phyloP scores from a whole-genome alignment of 1,284 basidiomycete species.

The Paramarasmius palmivorus region DNA sequence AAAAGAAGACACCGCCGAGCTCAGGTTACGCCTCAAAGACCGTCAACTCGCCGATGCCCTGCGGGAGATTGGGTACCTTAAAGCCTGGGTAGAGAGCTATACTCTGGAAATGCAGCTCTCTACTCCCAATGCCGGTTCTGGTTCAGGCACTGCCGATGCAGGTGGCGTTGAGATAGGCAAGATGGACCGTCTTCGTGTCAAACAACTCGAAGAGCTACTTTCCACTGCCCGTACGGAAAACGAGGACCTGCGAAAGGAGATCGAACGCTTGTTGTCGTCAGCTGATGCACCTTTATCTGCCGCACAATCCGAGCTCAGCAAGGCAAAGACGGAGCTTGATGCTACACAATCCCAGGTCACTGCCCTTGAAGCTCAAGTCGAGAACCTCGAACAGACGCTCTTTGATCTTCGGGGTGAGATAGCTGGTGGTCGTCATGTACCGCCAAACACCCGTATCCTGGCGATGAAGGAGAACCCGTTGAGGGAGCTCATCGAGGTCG shows the following conservation, averaged over 20 bases:
- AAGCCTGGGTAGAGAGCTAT: background rate
- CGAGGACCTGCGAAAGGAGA: slow-evolving; percentile 41
- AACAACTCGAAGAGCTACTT: slow-evolving; percentile 60
- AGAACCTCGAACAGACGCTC: slow-evolving; percentile 67
- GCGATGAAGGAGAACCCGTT: slow-evolving; percentile 76
- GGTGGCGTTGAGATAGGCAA: slow-evolving; percentile 26
- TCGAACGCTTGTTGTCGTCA: slow-evolving; percentile 30
- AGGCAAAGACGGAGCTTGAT: slow-evolving; percentile 20
- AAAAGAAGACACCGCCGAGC: too few relatives aligned
- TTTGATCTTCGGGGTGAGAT: slow-evolving; percentile 77
- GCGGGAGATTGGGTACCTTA: too few relatives aligned
- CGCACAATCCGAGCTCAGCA: background rate
- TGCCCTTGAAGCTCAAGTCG: slow-evolving; percentile 52
- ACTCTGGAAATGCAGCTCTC: background rate
- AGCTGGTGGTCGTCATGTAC: slow-evolving; percentile 76
- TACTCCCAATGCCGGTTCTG: background rate
- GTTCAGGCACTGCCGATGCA: background rate
- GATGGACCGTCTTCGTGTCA: slow-evolving; percentile 41
- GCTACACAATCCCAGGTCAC: slow-evolving; percentile 43
- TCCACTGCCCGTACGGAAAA: slow-evolving; percentile 55
- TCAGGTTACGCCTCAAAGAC: too few relatives aligned
- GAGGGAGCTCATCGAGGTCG: slow-evolving; percentile 67
- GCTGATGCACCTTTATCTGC: slow-evolving; percentile 26
- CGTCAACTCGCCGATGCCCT: too few relatives aligned
- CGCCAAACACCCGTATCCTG: slow-evolving; percentile 69